Base-by-base conservation (phyloP, 306 rosid genomes). In the Quercus suber region DNA sequence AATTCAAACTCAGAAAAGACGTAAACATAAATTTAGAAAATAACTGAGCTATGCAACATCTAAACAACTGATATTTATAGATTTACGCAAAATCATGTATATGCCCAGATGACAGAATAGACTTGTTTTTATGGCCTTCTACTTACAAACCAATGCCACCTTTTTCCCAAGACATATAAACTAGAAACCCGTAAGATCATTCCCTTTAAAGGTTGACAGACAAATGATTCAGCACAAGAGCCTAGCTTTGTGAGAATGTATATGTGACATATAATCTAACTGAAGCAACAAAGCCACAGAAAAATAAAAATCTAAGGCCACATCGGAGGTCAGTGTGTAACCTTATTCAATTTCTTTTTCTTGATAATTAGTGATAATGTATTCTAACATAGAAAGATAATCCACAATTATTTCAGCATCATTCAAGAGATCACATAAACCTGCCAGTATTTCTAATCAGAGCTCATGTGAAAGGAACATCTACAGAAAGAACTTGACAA, bases 341-440 rank as follows among this genome's bases (percentile, higher is more conserved):
- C n/a, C 35, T 25, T 11, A 25, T 60, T 17, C 28, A 60, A 27
- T 31, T 23, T 25, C 0, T 31, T n/a, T 11, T 25, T 11, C 28
- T 23, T n/a, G 27, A 57, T 57, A 64, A 31, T 74, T 65, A 80
- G 57, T 5, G 64, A 60, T 49, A 55, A 55, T 43, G 45, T 5
- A n/a, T 15, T 2, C 9, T 41, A 20, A 56, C 41, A 30, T 55
- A 37, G 41, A 73, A 65, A 57, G 73, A 41, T 35, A 23, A 31
- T 65, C 49, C 28, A 21, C 28, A 58, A 76, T 67, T 30, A 58
- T 19, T 20, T 51, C 64, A 45, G 51, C 67, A 69, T 58, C 49
- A 81, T 49, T 81, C 73, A 59, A 59, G 53, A 69, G 53, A 81
- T 75, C 53, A 67, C 27, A 21, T 12, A 60, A 28, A 19, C 28